Evolutionary conservation across 768 basidiomycete genomes (phyloP), one percentile per base, ranked within the genome.

Genomic region (Phlegmacium glaucopus): DNA sequence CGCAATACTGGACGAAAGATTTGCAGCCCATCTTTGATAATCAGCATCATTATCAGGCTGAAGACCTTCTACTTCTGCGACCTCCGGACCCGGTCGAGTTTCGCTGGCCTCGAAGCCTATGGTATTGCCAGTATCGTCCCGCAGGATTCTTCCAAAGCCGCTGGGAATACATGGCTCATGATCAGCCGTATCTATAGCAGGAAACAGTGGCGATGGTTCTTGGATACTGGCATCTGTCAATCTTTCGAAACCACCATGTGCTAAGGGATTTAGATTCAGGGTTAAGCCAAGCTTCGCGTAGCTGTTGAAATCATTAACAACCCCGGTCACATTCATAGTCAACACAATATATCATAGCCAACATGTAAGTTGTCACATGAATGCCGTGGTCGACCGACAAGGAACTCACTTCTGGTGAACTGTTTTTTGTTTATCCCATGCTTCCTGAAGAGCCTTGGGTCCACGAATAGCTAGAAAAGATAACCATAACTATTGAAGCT

Each of bases 401-500:
- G 32, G 18, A 28, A 63, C 85, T 58, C 59, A 95, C 94, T 96
- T 97, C 79, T 97, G 94, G 53, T 78, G 79, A 13, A 94, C 84
- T 9, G 94, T 97, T 69, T 90, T 90, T 42, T 71, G 72, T 55
- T 80, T 81, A 65, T 97, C 89, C 94, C 94, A 97, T 46, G 83
- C 83, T 38, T 87, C 82, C 61, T 87, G 88, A 52, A 96, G 71
- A 9, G 78, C 74, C 61, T 86, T 84, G 2, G 93, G 92, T 5
- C 88, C 93, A 45, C 83, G 79, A 51, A 96, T 83, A 18, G 85
- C 89, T 85, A 53, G 49, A 55, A 47, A 37, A 9, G 18, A 49
- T 37, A 44, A 39, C 56, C 35, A 58, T 26, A 13, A 22, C 10
- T 11, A 42, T 26, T 17, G 42, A 48, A 12, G 5, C 5, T 35